Evolutionary conservation across 1,139 yeast species (phyloP), one percentile per base, ranked within the genome.

Genomic region (Yamadazyma sp.): DNA sequence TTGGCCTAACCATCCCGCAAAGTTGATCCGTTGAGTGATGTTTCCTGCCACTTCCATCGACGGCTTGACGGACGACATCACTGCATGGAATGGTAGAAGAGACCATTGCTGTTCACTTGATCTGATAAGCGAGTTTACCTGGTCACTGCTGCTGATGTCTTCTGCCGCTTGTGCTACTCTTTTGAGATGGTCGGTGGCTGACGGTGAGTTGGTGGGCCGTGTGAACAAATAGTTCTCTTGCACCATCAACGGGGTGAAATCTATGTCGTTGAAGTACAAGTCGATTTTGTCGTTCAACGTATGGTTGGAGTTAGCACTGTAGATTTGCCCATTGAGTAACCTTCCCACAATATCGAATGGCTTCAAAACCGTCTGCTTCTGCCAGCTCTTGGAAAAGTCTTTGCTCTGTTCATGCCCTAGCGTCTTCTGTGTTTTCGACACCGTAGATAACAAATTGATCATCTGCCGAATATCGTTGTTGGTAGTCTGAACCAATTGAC

Each of bases 51-150:
- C 81, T 47, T 73, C 77, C 35, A 81, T 81, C 1, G 89, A 73
- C 0, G 99, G 98, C 32, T 80, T 69, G 11, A 94, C 88, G 1
- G 95, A 79, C 1, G 98, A 91, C 74, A 87, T 71, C 3, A 89
- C 75, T 0, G 92, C 98, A 63, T 91, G 97, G 52, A 89, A 75
- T 3, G 99, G 99, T 69, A 94, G 76, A 48, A 94, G 71, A 48
- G 94, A 81, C 99, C 99, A 94, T 53, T 87, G 91, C 62, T 92
- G 98, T 53, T 91, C 96, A 35, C 95, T 79, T 31, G 95, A 86
- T 54, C 95, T 85, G 44, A 94, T 91, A 58, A 80, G 72, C 22
- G 80, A 69, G 57, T 89, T 96, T 16, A 91, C 83, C 23, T 83
- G 60, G 58, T 94, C 98, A 12, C 92, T 85, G 41, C 77, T 75